Evolutionary conservation across 305 asterid genomes (phyloP), one percentile per base, ranked within the genome.

Genomic region (Fraxinus baroniana): DNA sequence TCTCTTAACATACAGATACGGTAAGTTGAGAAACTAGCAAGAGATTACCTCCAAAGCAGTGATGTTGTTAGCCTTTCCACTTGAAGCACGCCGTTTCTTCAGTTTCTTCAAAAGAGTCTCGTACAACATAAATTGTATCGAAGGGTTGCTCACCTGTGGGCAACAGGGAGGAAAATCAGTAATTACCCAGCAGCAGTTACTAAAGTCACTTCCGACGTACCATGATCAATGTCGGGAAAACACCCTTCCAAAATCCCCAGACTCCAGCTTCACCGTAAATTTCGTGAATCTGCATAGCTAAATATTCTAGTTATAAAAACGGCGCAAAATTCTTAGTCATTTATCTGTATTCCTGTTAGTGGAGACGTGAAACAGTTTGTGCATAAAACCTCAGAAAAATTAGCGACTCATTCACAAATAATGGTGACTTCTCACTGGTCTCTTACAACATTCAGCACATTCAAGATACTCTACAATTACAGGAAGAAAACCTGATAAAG

Each of bases 241-340:
- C 98, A 85, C 99, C 98, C 90, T 88, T 92, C 99, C 99, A 96
- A 83, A 96, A 94, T 83, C 98, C 98, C 86, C 85, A 82, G 82
- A 93, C 85, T 79, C 99, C 99, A 74, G 89, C 94, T 90, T 96
- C 99, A 79, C 78, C 95, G 36, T 92, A 94, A 62, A 96, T 91
- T 91, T 96, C 99, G 82, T 93, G 97, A 88, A 96, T 84, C 99
- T 96, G 97, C 64, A 74, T 24, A 35, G 74, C 74, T 76, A 78
- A 33, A 78, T 26, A 87, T 78, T 79, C 81, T 46, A 70, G 20
- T 77, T 80, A 86, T 49, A 75, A 79, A 80, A 72, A 78, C 2
- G 24, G 84, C 39, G 52, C 83, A 64, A 75, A 85, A 30, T 76
- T 13, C 24, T 35, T 55, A 80, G 35, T 18, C 83, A 36, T 22